phyloP scores from a whole-genome alignment of 2,329 filamentous ascomycete species.

The Colletotrichum limetticola region DNA sequence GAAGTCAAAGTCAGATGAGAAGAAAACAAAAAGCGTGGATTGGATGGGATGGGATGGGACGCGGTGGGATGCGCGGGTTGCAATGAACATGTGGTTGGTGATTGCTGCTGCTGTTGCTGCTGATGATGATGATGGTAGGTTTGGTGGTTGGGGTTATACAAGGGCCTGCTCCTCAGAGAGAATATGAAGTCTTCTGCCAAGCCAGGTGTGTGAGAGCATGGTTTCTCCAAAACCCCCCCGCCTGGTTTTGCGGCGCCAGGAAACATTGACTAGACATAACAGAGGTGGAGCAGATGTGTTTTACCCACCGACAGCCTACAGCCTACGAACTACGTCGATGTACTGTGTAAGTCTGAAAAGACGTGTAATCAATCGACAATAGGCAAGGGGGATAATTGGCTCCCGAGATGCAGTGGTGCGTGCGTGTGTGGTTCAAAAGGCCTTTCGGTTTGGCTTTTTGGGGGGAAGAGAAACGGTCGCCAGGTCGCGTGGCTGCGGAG shows the following conservation, averaged over 20 bases:
- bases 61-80: not conserved
- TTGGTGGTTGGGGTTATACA: slow-evolving; percentile 6
- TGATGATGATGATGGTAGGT: not conserved
- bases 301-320: not conserved
- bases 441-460: not conserved
- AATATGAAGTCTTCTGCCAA: not conserved
- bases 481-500: slow-evolving; percentile 30
- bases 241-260: not conserved
- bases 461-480: not conserved
- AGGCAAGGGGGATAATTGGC: not conserved
- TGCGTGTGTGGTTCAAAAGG: not conserved
- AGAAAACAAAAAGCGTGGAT: not conserved
- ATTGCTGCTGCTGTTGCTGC: not conserved
- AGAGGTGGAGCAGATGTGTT: not conserved
- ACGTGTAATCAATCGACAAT: not conserved
- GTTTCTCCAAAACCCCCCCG: not conserved
- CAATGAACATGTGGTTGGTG: slow-evolving; percentile 1
- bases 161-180: not conserved
- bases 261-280: not conserved
- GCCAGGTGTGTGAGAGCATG: slow-evolving; percentile 3
- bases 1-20: not conserved
- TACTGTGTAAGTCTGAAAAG: not conserved
- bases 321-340: too few relatives aligned
- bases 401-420: not conserved
- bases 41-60: not conserved